Evolutionary conservation across 2,329 filamentous ascomycete species (phyloP).

Genomic region (Calonectria hongkongensis): DNA sequence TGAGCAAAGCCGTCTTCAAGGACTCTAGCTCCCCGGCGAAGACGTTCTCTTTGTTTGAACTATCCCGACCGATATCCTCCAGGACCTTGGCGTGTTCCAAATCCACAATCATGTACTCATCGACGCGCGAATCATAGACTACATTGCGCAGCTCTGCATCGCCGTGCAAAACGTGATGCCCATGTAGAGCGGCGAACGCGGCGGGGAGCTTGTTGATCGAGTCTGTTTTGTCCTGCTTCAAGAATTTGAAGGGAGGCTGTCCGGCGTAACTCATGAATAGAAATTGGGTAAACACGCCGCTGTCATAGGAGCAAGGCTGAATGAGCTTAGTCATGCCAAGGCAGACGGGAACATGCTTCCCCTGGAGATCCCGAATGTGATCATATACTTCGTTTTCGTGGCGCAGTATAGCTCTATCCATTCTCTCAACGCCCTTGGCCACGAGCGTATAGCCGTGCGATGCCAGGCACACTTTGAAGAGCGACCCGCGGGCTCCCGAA

Average conservation of each 20-base stretch:
- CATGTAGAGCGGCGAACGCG: constrained; percentile 42
- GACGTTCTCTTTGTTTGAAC: too few species aligned
- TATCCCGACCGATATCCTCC: too few species aligned
- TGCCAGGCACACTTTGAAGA: constrained; percentile 49
- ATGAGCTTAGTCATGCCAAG: constrained; percentile 57
- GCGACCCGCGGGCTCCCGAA: not conserved
- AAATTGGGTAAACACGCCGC: constrained; percentile 56
- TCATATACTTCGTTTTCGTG: constrained; percentile 59
- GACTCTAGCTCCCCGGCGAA: too few species aligned
- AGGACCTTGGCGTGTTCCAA: constrained; percentile 55
- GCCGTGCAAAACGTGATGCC: constrained; percentile 51
- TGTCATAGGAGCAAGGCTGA: constrained; percentile 57
- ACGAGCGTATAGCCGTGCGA: constrained; percentile 62
- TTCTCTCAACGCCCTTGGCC: constrained; percentile 61
- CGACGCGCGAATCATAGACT: constrained; percentile 52
- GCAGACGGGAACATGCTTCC: constrained; percentile 59
- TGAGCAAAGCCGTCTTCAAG: too few species aligned
- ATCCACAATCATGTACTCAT: constrained; percentile 58
- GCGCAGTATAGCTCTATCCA: constrained; percentile 47
- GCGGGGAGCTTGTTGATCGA: constrained; percentile 29
- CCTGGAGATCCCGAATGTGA: constrained; percentile 56
- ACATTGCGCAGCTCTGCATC: constrained; percentile 59
- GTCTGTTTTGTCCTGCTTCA: constrained; percentile 7
- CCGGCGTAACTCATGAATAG: constrained; percentile 59
- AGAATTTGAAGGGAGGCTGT: constrained; percentile 23